Conservation (phyloP, 2,329 filamentous ascomycete genomes). For the Cladorrhinum sp. region DNA sequence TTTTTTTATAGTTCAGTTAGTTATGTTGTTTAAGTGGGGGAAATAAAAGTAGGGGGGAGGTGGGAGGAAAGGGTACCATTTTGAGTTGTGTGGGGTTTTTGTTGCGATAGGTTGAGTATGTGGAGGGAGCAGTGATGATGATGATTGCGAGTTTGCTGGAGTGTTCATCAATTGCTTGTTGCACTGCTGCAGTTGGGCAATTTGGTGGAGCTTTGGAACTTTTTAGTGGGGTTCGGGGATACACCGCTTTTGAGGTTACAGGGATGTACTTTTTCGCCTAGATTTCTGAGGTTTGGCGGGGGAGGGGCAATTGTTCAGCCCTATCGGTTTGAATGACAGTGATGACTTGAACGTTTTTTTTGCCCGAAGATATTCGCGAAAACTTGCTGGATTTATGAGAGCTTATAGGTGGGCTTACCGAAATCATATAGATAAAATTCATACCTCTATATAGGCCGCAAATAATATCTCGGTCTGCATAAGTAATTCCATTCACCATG, state of each 20-base stretch:
- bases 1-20: not conserved
- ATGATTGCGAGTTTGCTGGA: not conserved
- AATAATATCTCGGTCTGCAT: too few species aligned
- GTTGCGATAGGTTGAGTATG: not conserved
- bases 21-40: not conserved
- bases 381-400: too few species aligned
- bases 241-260: constrained; percentile 12
- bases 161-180: not conserved
- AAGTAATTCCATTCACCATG: too few species aligned
- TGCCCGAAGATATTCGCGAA: too few species aligned
- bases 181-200: too few species aligned
- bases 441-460: too few species aligned
- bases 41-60: not conserved
- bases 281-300: constrained; percentile 16
- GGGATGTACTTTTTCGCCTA: not conserved
- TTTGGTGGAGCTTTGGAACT: constrained; percentile 21
- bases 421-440: too few species aligned
- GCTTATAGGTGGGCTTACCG: too few species aligned
- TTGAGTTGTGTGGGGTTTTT: not conserved
- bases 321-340: constrained; percentile 9
- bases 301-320: constrained; percentile 22
- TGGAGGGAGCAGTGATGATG: not conserved
- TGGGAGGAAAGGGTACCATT: constrained; percentile 12
- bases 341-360: not conserved
- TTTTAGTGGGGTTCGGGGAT: constrained; percentile 25